These are phyloP conservation scores for Spizellomyces sp. DNA, from an alignment of 192 early-diverging fungal species.

Conservation along the genomic window DNA sequence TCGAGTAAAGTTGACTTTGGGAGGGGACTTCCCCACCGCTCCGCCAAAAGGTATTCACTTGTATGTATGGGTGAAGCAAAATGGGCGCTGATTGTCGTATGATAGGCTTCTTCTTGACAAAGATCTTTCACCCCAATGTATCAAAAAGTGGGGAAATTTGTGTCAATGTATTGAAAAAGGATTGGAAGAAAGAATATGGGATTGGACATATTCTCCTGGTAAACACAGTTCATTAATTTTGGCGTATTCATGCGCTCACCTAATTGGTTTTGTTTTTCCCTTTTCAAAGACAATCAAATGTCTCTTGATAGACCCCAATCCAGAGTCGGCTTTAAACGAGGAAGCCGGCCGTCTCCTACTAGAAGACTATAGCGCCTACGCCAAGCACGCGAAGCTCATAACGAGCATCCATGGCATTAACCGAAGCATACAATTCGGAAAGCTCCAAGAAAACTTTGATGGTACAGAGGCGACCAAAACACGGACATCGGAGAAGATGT, in stretches of 20 bases:
- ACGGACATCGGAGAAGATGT: background rate
- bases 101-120: slow-evolving; percentile 81
- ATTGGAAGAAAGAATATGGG: slow-evolving; percentile 89
- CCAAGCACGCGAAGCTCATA: slow-evolving; percentile 74
- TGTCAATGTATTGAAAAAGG: slow-evolving; percentile 94
- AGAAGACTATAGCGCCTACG: slow-evolving; percentile 85
- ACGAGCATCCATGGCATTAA: slow-evolving; percentile 77
- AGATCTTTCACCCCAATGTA: slow-evolving; percentile 98
- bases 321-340: slow-evolving; percentile 95
- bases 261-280: slow-evolving; percentile 3
- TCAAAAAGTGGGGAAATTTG: slow-evolving; percentile 88
- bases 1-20: slow-evolving; percentile 68
- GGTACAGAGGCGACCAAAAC: background rate
- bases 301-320: slow-evolving; percentile 90
- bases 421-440: background rate
- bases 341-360: slow-evolving; percentile 89
- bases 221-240: slow-evolving; percentile 7
- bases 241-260: background rate
- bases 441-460: background rate
- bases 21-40: slow-evolving; percentile 72
- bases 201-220: slow-evolving; percentile 85
- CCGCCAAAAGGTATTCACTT: slow-evolving; percentile 77
- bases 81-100: background rate
- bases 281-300: slow-evolving; percentile 84
- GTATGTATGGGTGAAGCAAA: background rate